These are phyloP conservation scores for Capillidium rhysosporum DNA, from an alignment of 371 early-diverging fungal species.

Conservation along the genomic window DNA sequence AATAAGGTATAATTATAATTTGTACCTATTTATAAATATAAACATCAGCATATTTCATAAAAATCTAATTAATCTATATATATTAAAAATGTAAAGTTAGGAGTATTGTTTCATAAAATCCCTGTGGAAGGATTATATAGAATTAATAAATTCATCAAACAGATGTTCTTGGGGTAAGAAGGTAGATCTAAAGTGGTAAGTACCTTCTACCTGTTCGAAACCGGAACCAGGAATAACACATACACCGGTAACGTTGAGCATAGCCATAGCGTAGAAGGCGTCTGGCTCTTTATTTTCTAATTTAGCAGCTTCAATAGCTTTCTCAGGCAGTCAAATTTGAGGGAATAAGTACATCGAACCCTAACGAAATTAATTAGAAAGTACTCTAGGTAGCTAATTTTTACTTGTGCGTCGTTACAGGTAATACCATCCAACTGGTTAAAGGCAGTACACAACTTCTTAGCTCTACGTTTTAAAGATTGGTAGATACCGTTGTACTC, in stretches of 20 bases:
- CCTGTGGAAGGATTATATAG: slow-evolving; percentile 54
- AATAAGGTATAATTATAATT: no score
- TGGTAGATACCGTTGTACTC: slow-evolving; percentile 59
- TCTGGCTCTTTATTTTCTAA: slow-evolving; percentile 49
- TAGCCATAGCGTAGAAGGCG: slow-evolving; percentile 64
- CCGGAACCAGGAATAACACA: slow-evolving; percentile 78
- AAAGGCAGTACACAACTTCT: slow-evolving; percentile 50
- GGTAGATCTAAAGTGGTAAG: slow-evolving; percentile 89
- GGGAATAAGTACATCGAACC: slow-evolving; percentile 98
- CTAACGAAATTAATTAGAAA: slow-evolving; percentile 10
- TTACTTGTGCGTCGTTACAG: slow-evolving; percentile 57
- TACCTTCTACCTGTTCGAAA: slow-evolving; percentile 76
- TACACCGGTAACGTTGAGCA: slow-evolving; percentile 88
- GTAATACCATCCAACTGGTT: slow-evolving; percentile 65
- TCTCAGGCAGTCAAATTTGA: slow-evolving; percentile 41
- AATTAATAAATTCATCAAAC: slow-evolving; percentile 68
- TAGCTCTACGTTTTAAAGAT: slow-evolving; percentile 62
- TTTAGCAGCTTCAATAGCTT: slow-evolving; percentile 56
- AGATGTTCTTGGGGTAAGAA: slow-evolving; percentile 85
- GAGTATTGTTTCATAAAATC: slow-evolving; percentile 52
- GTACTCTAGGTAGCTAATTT: neutral
- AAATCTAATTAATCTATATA: no score
- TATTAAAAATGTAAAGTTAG: no score
- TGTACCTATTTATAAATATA: no score
- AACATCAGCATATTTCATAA: no score